These are phyloP conservation scores for Quercus wislizeni DNA, from an alignment of 306 rosid species.

Conservation along the genomic window DNA sequence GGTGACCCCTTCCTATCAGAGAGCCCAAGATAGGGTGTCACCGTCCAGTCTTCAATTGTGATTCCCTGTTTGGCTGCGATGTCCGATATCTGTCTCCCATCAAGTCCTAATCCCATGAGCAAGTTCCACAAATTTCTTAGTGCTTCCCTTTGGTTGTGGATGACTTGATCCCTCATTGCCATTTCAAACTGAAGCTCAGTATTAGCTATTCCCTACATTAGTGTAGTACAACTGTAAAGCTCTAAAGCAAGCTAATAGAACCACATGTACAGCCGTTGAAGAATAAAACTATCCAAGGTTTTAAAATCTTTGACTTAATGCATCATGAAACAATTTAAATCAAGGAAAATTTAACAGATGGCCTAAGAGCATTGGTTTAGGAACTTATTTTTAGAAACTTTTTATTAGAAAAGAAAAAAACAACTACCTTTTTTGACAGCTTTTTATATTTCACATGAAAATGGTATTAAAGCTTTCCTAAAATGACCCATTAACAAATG, in stretches of 20 bases:
- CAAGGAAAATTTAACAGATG: too few relatives aligned
- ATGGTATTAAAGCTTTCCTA: too few relatives aligned
- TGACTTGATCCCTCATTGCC: slow-evolving; percentile 70
- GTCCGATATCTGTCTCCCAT: slow-evolving; percentile 43
- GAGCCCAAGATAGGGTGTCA: slow-evolving; percentile 32
- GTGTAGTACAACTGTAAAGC: not conserved
- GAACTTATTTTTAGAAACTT: too few relatives aligned
- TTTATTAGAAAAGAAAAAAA: too few relatives aligned
- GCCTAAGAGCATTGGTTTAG: too few relatives aligned
- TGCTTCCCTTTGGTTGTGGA: slow-evolving; percentile 53
- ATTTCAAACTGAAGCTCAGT: slow-evolving; percentile 64
- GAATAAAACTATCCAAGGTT: not conserved
- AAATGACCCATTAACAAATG: too few relatives aligned
- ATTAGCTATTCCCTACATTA: slow-evolving; percentile 54
- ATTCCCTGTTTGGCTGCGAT: slow-evolving; percentile 55
- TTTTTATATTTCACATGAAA: too few relatives aligned
- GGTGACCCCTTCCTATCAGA: slow-evolving; percentile 30
- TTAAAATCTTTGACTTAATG: not conserved
- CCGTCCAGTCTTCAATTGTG: slow-evolving; percentile 50
- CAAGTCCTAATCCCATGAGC: slow-evolving; percentile 57
- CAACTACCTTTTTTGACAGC: too few relatives aligned
- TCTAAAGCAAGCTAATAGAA: not conserved
- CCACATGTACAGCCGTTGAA: not conserved
- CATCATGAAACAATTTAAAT: not conserved
- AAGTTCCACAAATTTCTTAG: slow-evolving; percentile 53